Evolutionary conservation across 108 stramenopile genomes (phyloP), one percentile per base, ranked within the genome.

Genomic region (Nitzschia sp.): DNA sequence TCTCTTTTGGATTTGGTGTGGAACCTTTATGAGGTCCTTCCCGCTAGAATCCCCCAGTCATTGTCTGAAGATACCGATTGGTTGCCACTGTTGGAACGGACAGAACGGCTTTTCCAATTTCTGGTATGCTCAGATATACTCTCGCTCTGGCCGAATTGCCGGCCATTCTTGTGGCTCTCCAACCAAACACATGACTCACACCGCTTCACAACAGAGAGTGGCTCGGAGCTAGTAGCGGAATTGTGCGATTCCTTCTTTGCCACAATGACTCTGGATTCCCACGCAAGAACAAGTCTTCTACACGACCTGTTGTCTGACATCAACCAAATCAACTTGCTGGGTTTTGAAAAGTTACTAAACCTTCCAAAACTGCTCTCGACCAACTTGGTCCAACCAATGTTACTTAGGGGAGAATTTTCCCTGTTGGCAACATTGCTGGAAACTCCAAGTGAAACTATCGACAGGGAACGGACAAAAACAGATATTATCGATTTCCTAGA

Each of bases 251-350:
- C 79, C 20, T 88, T 84, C 46, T 67, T 44, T 61, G 70, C 58
- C 21, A 55, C 43, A 46, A 21, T 10, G 25, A 21, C 46, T 54
- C 8, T 26, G 34, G 40, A 61, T 21, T 8, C 67, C 24, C 46
- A 50, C 20, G 48, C 15, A 43, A 14, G 17, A 54, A 39, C 51
- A 12, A 22, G 26, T 37, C 59, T 76, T 17, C 40, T 76, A 14
- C 50, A 52, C 14, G 71, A 68, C 41, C 81, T 88, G 41, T 40
- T 88, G 15, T 85, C 74, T 12, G 90, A 91, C 78, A 43, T 87
- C 38, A 61, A 69, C 34, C 73, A 80, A 53, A 61, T 90, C 26
- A 81, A 81, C 44, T 34, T 53, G 41, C 44, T 51, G 3, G 79
- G 80, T 26, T 83, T 75, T 43, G 25, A 50, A 14, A 67, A 53